These are phyloP conservation scores for Micractinium sp. DNA, from an alignment of 139 green algal genomes.

Conservation along the genomic window DNA sequence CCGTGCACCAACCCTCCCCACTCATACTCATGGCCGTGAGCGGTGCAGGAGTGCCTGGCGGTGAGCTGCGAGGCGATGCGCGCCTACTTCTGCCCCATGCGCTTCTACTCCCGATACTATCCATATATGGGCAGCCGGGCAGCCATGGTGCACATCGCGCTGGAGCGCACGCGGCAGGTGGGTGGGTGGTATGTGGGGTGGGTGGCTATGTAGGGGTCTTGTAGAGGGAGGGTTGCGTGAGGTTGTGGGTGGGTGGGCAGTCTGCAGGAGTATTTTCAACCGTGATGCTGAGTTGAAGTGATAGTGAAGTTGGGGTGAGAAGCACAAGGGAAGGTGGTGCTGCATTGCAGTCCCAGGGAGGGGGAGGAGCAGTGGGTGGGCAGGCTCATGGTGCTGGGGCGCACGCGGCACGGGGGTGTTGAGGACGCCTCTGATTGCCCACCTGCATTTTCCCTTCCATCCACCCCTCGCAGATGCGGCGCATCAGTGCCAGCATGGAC, in stretches of 20 bases:
- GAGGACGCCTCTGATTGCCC: neutral
- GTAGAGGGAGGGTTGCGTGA: neutral
- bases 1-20: neutral
- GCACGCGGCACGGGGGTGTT: neutral
- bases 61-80: constrained; percentile 44
- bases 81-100: constrained; percentile 54
- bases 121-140: constrained; percentile 51
- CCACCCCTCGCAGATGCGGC: constrained; percentile 16
- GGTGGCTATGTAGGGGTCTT: neutral
- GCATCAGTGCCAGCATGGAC: constrained; percentile 14
- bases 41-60: constrained; percentile 7
- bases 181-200: neutral
- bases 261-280: too few species aligned
- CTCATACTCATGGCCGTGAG: constrained; percentile 19
- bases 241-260: too few species aligned
- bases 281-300: too few species aligned
- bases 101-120: constrained; percentile 62
- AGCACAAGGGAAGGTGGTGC: neutral
- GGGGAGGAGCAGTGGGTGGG: too few species aligned
- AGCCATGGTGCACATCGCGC: constrained; percentile 60
- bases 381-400: neutral
- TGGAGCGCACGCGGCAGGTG: constrained; percentile 35
- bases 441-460: neutral
- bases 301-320: too few species aligned
- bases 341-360: too few species aligned